Percentiles rank a stretch among this genome's conserved stretches.
These are phyloP conservation scores for Tolypocladium cylindrosporum DNA, from an alignment of 2,329 filamentous ascomycete genomes.

Conservation along the genomic window DNA sequence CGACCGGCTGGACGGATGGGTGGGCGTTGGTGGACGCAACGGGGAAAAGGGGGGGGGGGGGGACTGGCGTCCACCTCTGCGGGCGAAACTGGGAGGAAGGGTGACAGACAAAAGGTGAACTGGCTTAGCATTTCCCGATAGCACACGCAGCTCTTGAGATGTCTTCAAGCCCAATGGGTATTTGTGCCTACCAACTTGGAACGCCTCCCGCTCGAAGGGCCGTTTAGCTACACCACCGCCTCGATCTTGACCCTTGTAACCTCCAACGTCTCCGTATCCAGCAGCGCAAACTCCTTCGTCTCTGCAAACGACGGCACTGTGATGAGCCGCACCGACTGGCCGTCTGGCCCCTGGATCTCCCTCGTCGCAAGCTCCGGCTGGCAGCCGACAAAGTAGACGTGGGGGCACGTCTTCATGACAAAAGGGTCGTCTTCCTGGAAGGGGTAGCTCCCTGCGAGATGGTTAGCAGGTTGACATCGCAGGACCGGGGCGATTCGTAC, in stretches of 20 bases:
- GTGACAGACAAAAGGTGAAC: neutral
- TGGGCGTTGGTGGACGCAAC: neutral
- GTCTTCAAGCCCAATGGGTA: neutral
- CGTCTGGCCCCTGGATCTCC: conserved; percentile 54
- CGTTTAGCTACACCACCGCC: conserved; percentile 2
- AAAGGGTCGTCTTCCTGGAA: conserved; percentile 93
- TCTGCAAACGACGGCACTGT: conserved; percentile 72
- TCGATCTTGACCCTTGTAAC: conserved; percentile 58
- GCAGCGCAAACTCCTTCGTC: conserved; percentile 68
- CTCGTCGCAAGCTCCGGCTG: conserved; percentile 70
- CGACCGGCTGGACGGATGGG: too few species aligned
- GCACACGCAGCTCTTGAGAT: neutral
- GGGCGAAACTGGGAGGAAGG: neutral
- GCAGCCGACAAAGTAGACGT: conserved; percentile 83
- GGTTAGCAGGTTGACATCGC: conserved; percentile 12
- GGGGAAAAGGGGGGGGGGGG: neutral
- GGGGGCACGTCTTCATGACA: conserved; percentile 74
- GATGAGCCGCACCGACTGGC: conserved; percentile 67
- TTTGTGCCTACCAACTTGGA: neutral
- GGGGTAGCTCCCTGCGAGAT: conserved; percentile 70
- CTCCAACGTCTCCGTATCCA: conserved; percentile 80
- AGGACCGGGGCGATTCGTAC: conserved; percentile 40
- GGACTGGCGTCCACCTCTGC: neutral
- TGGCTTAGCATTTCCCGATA: neutral
- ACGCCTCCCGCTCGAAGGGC: conserved; percentile 2